phyloP scores from a whole-genome alignment of 2,329 filamentous ascomycete species.

The Pezicula carpinea region DNA sequence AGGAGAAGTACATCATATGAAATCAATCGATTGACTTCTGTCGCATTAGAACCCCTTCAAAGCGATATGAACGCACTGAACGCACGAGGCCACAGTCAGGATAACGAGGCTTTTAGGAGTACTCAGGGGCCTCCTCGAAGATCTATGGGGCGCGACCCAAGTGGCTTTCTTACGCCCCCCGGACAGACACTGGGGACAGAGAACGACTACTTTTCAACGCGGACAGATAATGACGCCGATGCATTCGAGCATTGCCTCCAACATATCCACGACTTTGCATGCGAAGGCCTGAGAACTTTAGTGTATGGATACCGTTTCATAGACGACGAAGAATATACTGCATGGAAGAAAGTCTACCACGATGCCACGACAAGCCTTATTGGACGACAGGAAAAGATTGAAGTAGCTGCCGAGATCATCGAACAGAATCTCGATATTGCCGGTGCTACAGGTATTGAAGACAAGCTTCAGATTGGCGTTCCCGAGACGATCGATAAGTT shows the following conservation, averaged over 20 bases:
- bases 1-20: neutral
- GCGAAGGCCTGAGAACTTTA: conserved; percentile 79
- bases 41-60: conserved; percentile 40
- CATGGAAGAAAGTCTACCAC: conserved; percentile 73
- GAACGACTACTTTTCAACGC: no score
- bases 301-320: conserved; percentile 79
- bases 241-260: conserved; percentile 70
- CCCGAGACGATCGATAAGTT: conserved; percentile 90
- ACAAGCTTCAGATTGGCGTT: conserved; percentile 85
- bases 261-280: conserved; percentile 83
- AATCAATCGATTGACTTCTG: neutral
- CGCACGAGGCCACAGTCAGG: no score
- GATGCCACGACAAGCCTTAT: conserved; percentile 79
- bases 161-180: no score
- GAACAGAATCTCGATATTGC: conserved; percentile 80
- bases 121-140: no score
- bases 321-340: conserved; percentile 65
- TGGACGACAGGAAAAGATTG: conserved; percentile 73
- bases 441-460: conserved; percentile 88
- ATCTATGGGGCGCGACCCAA: no score
- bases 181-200: no score
- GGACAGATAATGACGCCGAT: conserved; percentile 43
- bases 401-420: conserved; percentile 73
- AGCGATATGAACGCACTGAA: no score
- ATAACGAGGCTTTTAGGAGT: no score